These are phyloP conservation scores for Lactifluus rugatus DNA, from an alignment of 768 basidiomycete genomes.

Conservation along the genomic window DNA sequence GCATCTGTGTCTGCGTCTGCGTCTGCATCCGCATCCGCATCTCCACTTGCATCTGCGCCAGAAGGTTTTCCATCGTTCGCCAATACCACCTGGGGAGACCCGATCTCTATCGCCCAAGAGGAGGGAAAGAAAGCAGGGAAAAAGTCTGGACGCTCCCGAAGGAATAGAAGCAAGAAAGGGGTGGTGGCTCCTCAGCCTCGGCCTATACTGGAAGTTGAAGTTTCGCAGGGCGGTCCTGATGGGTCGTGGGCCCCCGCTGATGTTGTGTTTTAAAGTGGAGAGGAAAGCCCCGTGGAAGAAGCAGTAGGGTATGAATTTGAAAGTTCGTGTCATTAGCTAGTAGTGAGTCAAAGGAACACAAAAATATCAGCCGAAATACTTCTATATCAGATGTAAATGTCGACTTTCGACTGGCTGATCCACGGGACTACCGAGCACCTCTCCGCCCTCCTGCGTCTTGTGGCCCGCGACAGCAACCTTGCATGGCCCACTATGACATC, in stretches of 20 bases:
- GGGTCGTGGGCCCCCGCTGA: background rate
- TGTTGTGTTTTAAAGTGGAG: background rate
- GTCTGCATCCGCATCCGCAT: too few relatives aligned
- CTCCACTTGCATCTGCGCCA: background rate
- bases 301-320: too few relatives aligned
- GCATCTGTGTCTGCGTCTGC: background rate
- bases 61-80: background rate
- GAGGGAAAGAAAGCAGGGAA: background rate
- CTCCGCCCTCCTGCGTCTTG: too few relatives aligned
- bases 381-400: slow-evolving; percentile 94
- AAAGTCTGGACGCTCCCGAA: too few relatives aligned
- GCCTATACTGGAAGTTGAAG: background rate
- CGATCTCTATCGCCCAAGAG: background rate
- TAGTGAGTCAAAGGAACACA: background rate
- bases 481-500: too few relatives aligned
- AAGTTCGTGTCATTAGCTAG: background rate
- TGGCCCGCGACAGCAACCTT: too few relatives aligned
- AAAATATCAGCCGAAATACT: slow-evolving; percentile 56
- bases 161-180: background rate
- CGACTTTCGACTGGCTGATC: slow-evolving; percentile 92
- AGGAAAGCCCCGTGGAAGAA: too few relatives aligned
- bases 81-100: background rate
- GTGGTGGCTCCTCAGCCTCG: too few relatives aligned
- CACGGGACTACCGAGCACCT: slow-evolving; percentile 83
- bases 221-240: background rate